Percentiles rank a stretch among this genome's conserved stretches.
Evolutionary conservation across 169 alveolate species (phyloP).

Genomic region (Toxoplasma gondii): DNA sequence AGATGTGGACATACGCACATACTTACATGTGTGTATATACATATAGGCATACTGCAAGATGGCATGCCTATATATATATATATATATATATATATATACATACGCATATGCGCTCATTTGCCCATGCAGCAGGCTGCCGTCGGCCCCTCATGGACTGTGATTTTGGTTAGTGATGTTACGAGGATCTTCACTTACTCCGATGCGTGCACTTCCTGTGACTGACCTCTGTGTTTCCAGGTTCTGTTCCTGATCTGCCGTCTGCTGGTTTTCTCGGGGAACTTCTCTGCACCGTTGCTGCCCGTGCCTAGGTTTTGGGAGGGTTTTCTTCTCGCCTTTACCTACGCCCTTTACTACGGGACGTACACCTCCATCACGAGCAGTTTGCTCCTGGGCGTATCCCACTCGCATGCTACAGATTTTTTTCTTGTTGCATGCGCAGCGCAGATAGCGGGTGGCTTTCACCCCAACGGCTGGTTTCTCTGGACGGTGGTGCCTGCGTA

Average conservation of each 20-base stretch:
- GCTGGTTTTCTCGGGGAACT: not conserved
- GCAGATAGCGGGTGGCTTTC: conserved; percentile 27
- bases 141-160: too few species aligned
- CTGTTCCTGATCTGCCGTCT: not conserved
- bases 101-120: too few species aligned
- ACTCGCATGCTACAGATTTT: conserved; percentile 16
- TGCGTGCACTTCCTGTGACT: too few species aligned
- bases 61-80: too few species aligned
- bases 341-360: conserved; percentile 31
- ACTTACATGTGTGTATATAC: too few species aligned
- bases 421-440: conserved; percentile 25
- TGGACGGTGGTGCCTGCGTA: conserved; percentile 44
- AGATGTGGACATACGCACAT: too few species aligned
- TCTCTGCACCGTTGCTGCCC: not conserved
- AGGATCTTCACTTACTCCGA: too few species aligned
- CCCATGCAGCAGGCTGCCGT: too few species aligned
- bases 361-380: not conserved
- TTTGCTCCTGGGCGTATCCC: conserved; percentile 20
- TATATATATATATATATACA: too few species aligned
- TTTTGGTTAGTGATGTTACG: too few species aligned
- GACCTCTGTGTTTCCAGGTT: not conserved
- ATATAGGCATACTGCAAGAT: too few species aligned
- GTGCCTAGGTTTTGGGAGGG: not conserved
- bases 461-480: conserved; percentile 40
- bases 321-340: not conserved